Evolutionary conservation across 306 rosid genomes (phyloP), one percentile per base, ranked within the genome.

Genomic region (Biancaea sappan): DNA sequence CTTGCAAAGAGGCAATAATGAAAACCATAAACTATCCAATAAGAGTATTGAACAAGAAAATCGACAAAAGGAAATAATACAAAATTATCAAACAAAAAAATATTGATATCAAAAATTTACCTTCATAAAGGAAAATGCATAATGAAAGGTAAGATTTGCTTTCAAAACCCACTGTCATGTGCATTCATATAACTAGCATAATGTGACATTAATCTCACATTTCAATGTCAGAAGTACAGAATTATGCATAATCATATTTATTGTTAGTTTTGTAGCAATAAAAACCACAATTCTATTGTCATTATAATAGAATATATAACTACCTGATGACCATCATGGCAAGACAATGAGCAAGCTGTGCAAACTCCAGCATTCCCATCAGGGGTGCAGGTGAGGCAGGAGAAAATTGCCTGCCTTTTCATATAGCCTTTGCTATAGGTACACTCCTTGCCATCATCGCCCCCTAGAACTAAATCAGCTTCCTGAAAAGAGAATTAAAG

Each of bases 291-390:
- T 71, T 48, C 24, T 41, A 26, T 12, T 24, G 13, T n/a, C 40
- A 31, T 21, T 61, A 29, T 15, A 34, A 13, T 14, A 24, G 37
- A 31, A 66, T 51, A 66, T 51, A 15, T 22, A 65, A 68, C 40
- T 83, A 95, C 99, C 97, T 95, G 96, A 6, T 95, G 99, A 65
- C 98, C 99, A 72, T 95, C 99, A 62, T 95, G 99, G 84, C 99
- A 95, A 75, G 98, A 89, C 88, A 95, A 83, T 72, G 97, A 88
- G 84, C 99, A 95, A 65, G 99, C 99, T n/a, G 96, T 90, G 86
- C 99, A 95, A 71, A 95, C 98, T 82, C 99, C 99, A 82, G 97
- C 96, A 83, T 92, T 92, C 56, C 99, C 99, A 25, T 86, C 96
- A 4, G 98, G 98, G 72, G 92, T 85, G 77, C 99, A 95, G 50